Percentiles rank a stretch among this genome's conserved stretches.
Evolutionary conservation across 164 flowering plant species (phyloP).

Genomic region (Euptelea pleiosperma): DNA sequence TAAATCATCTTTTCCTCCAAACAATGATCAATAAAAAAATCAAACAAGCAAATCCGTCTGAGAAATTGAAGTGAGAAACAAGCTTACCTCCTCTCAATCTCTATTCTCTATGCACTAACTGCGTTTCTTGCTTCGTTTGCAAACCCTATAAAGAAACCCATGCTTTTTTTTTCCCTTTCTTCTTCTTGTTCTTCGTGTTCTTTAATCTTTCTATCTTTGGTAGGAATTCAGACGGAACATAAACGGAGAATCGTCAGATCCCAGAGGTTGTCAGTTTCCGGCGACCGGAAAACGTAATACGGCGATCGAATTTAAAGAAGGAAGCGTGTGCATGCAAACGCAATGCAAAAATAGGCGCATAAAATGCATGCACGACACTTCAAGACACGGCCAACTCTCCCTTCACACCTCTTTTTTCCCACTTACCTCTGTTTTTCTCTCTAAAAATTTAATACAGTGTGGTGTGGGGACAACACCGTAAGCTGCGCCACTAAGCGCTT

Average conservation of each 20-base stretch:
- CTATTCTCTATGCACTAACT: slow-evolving; percentile 10
- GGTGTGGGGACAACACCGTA: slow-evolving; percentile 19
- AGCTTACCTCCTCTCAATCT: not conserved
- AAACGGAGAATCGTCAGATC: not conserved
- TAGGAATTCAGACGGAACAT: not conserved
- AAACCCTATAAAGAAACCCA: not conserved
- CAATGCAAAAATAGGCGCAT: slow-evolving; percentile 7
- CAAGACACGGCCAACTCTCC: slow-evolving; percentile 37
- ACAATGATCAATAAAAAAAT: not conserved
- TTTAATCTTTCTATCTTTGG: not conserved
- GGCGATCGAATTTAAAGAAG: slow-evolving; percentile 5
- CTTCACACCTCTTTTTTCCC: slow-evolving; percentile 5
- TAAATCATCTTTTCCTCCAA: slow-evolving; percentile 3
- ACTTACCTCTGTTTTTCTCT: not conserved
- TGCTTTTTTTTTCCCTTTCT: not conserved
- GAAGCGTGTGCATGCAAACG: slow-evolving; percentile 36
- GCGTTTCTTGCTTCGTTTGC: not conserved
- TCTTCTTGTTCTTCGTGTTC: not conserved
- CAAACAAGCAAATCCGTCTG: not conserved
- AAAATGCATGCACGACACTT: slow-evolving; percentile 52
- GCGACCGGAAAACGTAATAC: slow-evolving; percentile 7
- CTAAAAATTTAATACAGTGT: slow-evolving; percentile 4
- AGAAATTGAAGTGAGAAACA: not conserved
- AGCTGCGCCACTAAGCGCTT: slow-evolving; percentile 19
- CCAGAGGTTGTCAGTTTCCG: slow-evolving; percentile 2